A percentile compares a stretch with the other conserved stretches of the same genome.
These are phyloP conservation scores for Yarrowia divulgata DNA, from an alignment of 805 yeast species.

Conservation along the genomic window DNA sequence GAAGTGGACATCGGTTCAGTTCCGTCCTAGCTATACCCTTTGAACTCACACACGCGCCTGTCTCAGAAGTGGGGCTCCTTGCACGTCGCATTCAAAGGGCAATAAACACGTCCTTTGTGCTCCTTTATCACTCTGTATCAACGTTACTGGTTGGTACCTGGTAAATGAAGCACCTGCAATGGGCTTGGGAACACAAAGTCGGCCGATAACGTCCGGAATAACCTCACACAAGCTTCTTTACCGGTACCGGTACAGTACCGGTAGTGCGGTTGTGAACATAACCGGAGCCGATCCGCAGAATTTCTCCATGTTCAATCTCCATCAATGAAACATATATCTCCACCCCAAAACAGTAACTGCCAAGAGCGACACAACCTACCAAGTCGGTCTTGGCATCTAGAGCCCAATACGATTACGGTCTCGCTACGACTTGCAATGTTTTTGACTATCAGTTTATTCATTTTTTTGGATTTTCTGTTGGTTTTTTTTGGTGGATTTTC, in stretches of 20 bases:
- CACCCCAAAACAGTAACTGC: neutral
- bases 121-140: too few relatives aligned
- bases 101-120: too few relatives aligned
- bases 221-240: neutral
- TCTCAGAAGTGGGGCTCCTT: neutral
- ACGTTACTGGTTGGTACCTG: neutral
- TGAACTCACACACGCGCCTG: neutral
- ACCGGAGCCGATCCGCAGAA: neutral
- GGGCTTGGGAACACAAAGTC: neutral
- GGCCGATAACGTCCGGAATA: neutral
- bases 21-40: neutral
- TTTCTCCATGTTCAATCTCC: neutral
- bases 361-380: neutral
- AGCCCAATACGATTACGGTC: neutral
- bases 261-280: neutral
- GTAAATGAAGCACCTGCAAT: too few relatives aligned
- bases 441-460: constrained; percentile 38
- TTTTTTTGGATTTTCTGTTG: constrained; percentile 36
- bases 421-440: neutral
- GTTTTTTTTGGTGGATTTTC: constrained; percentile 12
- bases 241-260: too few relatives aligned
- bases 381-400: neutral
- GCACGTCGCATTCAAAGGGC: neutral
- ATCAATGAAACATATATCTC: neutral
- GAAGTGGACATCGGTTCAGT: neutral